A percentile compares a stretch with the other conserved stretches of the same genome.
Conservation (phyloP, 164 flowering plant species). For the Magnolia officinalis region DNA sequence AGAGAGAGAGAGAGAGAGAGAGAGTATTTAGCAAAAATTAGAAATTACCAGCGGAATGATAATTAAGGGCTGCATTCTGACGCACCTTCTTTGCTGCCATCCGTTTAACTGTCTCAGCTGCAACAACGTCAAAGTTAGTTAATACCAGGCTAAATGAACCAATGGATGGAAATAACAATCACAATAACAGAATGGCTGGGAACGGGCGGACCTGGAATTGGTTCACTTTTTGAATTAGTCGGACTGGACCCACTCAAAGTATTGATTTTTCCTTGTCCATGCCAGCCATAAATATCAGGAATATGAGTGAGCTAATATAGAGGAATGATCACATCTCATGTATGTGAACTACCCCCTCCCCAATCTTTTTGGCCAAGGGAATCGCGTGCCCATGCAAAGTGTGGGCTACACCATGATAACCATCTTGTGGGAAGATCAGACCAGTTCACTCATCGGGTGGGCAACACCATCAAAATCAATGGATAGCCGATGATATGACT, state of each 20-base stretch:
- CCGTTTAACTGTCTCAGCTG: constrained; percentile 43
- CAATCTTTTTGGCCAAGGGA: too few species aligned
- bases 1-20: background rate
- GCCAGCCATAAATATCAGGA: background rate
- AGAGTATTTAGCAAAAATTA: too few species aligned
- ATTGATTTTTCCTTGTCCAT: background rate
- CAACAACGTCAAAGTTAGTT: constrained; percentile 5
- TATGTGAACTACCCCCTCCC: too few species aligned
- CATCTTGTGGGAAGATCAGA: too few species aligned
- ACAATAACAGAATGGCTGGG: background rate
- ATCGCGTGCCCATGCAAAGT: too few species aligned
- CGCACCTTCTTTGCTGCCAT: constrained; percentile 35
- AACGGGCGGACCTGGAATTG: background rate
- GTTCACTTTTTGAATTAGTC: background rate
- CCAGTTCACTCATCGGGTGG: too few species aligned
- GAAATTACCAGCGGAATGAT: constrained; percentile 17
- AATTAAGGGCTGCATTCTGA: constrained; percentile 1
- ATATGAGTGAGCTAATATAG: too few species aligned
- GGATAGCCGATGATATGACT: too few species aligned
- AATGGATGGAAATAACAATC: background rate
- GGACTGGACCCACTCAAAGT: too few species aligned
- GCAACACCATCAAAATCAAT: too few species aligned
- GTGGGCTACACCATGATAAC: too few species aligned
- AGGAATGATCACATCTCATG: too few species aligned
- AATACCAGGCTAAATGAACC: background rate